Conservation (phyloP, 1,139 yeast species). For the Sugiyamaella novakii region DNA sequence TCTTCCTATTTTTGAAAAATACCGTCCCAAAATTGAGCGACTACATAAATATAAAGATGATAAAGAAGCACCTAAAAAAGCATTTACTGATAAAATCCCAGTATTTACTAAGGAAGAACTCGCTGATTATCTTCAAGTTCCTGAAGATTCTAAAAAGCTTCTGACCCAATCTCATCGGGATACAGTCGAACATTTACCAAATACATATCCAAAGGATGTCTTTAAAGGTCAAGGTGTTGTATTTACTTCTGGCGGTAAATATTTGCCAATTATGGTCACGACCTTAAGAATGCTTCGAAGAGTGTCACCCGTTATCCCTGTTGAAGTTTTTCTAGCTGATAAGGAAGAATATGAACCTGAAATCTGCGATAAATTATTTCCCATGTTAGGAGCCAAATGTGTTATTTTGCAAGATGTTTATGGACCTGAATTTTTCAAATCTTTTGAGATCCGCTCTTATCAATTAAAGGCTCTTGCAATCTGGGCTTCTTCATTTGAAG, state of each 20-base stretch:
- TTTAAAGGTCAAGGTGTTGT: conserved; percentile 70
- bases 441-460: conserved; percentile 49
- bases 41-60: conserved; percentile 32
- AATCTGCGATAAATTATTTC: conserved; percentile 64
- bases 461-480: conserved; percentile 77
- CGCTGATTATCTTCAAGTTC: conserved; percentile 55
- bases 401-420: conserved; percentile 20
- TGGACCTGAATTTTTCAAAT: conserved; percentile 17
- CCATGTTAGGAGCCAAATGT: conserved; percentile 60
- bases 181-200: conserved; percentile 53
- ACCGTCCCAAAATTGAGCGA: conserved; percentile 19
- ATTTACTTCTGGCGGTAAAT: conserved; percentile 78
- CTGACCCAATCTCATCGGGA: conserved; percentile 56
- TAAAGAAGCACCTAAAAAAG: conserved; percentile 27
- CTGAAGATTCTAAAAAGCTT: conserved; percentile 49
- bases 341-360: conserved; percentile 69
- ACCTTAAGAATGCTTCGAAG: conserved; percentile 67
- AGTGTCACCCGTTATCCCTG: conserved; percentile 65
- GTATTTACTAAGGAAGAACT: conserved; percentile 49
- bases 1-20: conserved; percentile 21
- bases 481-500: conserved; percentile 71
- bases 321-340: conserved; percentile 75
- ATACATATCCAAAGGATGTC: conserved; percentile 41
- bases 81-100: conserved; percentile 31
- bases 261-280: conserved; percentile 69